phyloP scores from a whole-genome alignment of 1,284 basidiomycete genomes.

The Pholiota adiposa region DNA sequence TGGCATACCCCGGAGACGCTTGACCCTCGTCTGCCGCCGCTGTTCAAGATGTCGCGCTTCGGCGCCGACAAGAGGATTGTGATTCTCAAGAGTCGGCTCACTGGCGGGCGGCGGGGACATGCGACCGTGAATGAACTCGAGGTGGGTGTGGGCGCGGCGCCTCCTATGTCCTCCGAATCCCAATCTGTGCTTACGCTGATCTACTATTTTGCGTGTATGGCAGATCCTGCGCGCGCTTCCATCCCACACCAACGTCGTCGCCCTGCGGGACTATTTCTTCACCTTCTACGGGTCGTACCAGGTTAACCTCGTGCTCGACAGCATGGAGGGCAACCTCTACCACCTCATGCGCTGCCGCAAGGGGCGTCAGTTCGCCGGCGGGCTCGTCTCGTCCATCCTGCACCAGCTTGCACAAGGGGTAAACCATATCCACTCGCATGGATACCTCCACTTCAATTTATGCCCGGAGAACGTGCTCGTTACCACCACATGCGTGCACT shows the following conservation, averaged over 20 bases:
- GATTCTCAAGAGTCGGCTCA: constrained; percentile 15
- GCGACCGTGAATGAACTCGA: constrained; percentile 14
- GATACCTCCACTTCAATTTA: constrained; percentile 98
- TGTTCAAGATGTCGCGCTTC: constrained; percentile 14
- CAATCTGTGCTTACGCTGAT: too few species aligned
- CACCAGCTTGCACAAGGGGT: constrained; percentile 88
- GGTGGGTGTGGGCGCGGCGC: constrained; percentile 4
- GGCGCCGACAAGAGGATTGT: constrained; percentile 13
- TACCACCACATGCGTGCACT: constrained; percentile 91
- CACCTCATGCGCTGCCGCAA: constrained; percentile 97
- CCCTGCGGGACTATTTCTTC: constrained; percentile 96
- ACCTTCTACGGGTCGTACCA: constrained; percentile 69
- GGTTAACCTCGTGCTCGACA: constrained; percentile 97
- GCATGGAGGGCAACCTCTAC: constrained; percentile 98
- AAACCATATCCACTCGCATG: constrained; percentile 86
- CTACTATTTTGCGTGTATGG: too few species aligned
- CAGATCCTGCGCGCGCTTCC: constrained; percentile 19
- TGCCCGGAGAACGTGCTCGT: constrained; percentile 99
- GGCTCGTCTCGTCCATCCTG: constrained; percentile 92
- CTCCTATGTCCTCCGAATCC: too few species aligned
- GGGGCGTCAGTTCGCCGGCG: constrained; percentile 90
- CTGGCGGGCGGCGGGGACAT: neutral
- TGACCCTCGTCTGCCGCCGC: constrained; percentile 10
- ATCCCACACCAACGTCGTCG: constrained; percentile 92
- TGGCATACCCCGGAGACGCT: constrained; percentile 19